Evolutionary conservation across 164 flowering plant genomes (phyloP), one percentile per base, ranked within the genome.

Genomic region (Chloranthus sessilifolius): DNA sequence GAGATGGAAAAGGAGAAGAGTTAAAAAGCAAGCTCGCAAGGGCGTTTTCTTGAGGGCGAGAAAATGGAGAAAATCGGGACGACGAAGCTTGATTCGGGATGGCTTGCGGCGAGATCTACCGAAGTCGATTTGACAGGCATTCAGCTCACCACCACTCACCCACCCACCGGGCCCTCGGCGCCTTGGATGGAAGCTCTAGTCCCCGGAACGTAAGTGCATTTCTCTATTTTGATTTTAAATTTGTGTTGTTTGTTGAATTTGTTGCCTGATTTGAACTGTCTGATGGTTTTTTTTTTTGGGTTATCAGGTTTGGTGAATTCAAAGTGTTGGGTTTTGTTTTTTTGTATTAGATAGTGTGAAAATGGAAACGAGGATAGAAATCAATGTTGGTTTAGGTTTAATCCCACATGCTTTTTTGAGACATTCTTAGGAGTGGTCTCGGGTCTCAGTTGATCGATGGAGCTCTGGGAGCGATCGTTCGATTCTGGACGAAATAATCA

Each of bases 71-170:
- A 61, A 53, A 68, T 85, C 1, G 96, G 96, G 61, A 86, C 82
- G 71, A 78, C 58, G 35, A 64, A 53, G 64, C 74, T 92, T 17
- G 80, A 84, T 57, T 70, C 85, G 10, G 91, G 84, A 0, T 92
- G 99, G 99, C 54, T 92, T 2, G 95, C 99, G 14, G 99, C 99
- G 21, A 65, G 99, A 64, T 92, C 95, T 5, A 81, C 95, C 3
- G 90, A 88, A 48, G 74, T 92, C 6, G 27, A 65, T 2, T 62
- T 76, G 44, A 75, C 65, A 24, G 99, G 99, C 40, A 64, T 73
- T 25, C 83, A 86, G 63, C 88, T 92, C 65, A 86, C 99, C 57
- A 92, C 97, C 45, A 75, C 86, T 56, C 71, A 81, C 12, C 86
- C 82, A 15, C 71, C 87, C 25, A 7, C 72, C 5, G 65, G 55